phyloP scores from a whole-genome alignment of 768 basidiomycete genomes.

The Panaeolus papilionaceus region DNA sequence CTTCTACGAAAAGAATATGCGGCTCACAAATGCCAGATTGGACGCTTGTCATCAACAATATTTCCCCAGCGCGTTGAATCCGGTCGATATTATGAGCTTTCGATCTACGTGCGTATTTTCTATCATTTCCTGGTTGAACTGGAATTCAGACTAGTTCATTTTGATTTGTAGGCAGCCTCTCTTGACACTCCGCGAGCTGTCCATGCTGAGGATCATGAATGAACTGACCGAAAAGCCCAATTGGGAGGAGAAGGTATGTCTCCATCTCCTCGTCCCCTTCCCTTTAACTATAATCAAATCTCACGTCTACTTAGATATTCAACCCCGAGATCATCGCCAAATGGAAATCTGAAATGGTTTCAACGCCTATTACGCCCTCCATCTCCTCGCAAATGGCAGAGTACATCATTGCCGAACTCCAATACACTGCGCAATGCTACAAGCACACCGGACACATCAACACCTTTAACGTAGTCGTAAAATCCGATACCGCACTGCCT shows the following conservation, averaged over 20 bases:
- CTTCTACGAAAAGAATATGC: constrained; percentile 12
- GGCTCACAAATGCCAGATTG: constrained; percentile 3
- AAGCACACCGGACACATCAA: background rate
- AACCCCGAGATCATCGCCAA: constrained; percentile 28
- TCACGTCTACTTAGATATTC: constrained; percentile 22
- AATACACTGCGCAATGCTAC: constrained; percentile 25
- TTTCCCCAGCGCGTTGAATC: constrained; percentile 29
- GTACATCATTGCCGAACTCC: constrained; percentile 31
- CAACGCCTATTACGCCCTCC: background rate
- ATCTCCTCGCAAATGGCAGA: constrained; percentile 26
- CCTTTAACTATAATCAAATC: background rate
- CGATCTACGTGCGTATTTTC: constrained; percentile 16
- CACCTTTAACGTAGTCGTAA: constrained; percentile 30
- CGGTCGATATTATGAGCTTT: background rate
- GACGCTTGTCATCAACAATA: constrained; percentile 21
- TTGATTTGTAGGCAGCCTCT: constrained; percentile 19
- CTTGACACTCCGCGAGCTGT: constrained; percentile 30
- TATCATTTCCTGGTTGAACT: background rate
- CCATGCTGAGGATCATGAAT: constrained; percentile 31
- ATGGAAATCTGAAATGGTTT: constrained; percentile 33
- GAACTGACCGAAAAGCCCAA: constrained; percentile 30
- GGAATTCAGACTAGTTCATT: background rate
- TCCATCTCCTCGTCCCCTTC: background rate
- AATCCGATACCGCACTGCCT: constrained; percentile 38
- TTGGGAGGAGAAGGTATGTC: constrained; percentile 28